Evolutionary conservation across 495 filamentous ascomycete species (phyloP).

Genomic region (Aspergillus mulundensis): DNA sequence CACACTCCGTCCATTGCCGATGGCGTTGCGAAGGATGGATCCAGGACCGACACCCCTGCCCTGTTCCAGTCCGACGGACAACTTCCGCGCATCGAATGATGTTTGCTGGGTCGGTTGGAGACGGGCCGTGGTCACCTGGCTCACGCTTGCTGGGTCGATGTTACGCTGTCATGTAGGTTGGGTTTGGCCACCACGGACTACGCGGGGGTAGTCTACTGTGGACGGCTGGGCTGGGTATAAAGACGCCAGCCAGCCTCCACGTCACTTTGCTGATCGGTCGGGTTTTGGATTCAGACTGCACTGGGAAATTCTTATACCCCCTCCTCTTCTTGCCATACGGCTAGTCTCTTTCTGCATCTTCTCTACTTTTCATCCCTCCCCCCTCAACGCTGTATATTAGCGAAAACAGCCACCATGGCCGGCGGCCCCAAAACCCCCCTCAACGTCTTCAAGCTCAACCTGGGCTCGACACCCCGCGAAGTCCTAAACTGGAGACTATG

Average conservation of each 20-base stretch:
- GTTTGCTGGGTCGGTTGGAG: neutral
- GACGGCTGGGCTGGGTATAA: too few relatives aligned
- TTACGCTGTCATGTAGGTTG: neutral
- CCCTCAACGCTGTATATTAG: neutral
- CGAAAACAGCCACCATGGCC: conserved; percentile 28
- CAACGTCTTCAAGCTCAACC: conserved; percentile 60
- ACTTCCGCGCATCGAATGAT: neutral
- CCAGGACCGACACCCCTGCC: neutral
- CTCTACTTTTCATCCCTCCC: neutral
- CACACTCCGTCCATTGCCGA: neutral
- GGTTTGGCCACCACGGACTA: too few relatives aligned
- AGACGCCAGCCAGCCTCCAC: too few relatives aligned
- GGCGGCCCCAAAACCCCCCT: conserved; percentile 61
- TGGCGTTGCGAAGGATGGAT: neutral
- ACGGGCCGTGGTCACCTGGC: neutral
- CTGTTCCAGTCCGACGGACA: neutral
- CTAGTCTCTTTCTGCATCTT: too few relatives aligned
- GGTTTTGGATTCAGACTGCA: too few relatives aligned
- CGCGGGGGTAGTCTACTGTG: too few relatives aligned
- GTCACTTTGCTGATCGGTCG: too few relatives aligned
- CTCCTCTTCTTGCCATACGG: too few relatives aligned
- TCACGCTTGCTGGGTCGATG: neutral
- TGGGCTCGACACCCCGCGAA: conserved; percentile 48
- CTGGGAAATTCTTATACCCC: too few relatives aligned
- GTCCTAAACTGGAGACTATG: conserved; percentile 63